Conservation (phyloP, 2,329 filamentous ascomycete genomes). For the Plenodomus lindquistii region DNA sequence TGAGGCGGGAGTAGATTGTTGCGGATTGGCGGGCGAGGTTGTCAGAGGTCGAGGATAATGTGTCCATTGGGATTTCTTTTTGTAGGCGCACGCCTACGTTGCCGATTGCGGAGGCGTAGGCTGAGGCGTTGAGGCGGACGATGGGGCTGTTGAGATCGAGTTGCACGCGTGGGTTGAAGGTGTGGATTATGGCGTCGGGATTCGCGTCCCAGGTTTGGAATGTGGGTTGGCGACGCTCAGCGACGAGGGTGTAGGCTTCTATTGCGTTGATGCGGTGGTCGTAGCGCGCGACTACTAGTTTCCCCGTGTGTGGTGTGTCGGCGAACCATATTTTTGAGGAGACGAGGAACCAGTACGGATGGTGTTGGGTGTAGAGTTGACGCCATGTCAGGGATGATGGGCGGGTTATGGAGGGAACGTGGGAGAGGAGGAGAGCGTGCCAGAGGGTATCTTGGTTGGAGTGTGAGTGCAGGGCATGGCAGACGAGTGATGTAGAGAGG, state of each 20-base stretch:
- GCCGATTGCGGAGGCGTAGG: conserved; percentile 28
- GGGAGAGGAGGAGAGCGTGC: conserved; percentile 69
- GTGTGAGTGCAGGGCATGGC: conserved; percentile 61
- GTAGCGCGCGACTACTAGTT: conserved; percentile 76
- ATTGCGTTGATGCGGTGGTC: conserved; percentile 74
- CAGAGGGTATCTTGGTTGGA: conserved; percentile 71
- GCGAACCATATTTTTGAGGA: conserved; percentile 84
- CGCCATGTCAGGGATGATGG: conserved; percentile 66
- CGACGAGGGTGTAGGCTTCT: conserved; percentile 76
- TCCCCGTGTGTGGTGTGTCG: conserved; percentile 73
- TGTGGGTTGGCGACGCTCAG: conserved; percentile 59
- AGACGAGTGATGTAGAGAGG: conserved; percentile 62
- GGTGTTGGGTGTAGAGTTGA: conserved; percentile 72
- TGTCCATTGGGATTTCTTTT: conserved; percentile 57
- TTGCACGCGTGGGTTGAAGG: conserved; percentile 70
- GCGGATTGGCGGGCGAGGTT: conserved; percentile 24
- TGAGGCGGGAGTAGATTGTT: conserved; percentile 66
- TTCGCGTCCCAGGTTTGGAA: conserved; percentile 69
- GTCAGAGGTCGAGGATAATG: conserved; percentile 15
- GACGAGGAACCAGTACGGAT: conserved; percentile 83
- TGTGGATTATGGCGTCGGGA: conserved; percentile 68
- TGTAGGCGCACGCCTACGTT: conserved; percentile 47
- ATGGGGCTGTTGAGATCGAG: conserved; percentile 77
- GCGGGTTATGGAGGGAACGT: conserved; percentile 58
- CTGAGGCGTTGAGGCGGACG: conserved; percentile 44